Evolutionary conservation across 495 filamentous ascomycete genomes (phyloP).

Genomic region (Mycothermus thermophilus): DNA sequence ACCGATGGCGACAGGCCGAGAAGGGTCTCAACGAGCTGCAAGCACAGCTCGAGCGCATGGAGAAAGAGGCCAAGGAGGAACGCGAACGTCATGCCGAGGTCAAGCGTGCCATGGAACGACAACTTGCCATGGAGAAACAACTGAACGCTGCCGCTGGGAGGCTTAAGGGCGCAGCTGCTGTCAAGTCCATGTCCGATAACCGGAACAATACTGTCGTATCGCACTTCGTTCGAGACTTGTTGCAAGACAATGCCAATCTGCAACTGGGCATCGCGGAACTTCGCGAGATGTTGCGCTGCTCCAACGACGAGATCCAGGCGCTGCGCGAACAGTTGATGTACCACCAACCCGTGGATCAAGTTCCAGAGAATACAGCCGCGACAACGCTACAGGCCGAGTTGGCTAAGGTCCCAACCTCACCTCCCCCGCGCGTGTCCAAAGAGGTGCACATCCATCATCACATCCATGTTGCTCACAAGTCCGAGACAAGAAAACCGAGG

Average conservation of each 20-base stretch:
- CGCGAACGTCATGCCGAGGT: constrained; percentile 69
- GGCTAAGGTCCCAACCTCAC: constrained; percentile 27
- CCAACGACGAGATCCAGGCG: constrained; percentile 85
- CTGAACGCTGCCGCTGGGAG: constrained; percentile 61
- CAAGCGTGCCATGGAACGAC: constrained; percentile 62
- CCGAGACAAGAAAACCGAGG: constrained; percentile 50
- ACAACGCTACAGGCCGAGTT: constrained; percentile 59
- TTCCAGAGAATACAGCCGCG: constrained; percentile 18
- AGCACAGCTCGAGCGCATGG: constrained; percentile 80
- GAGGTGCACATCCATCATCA: constrained; percentile 88
- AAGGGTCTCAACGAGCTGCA: constrained; percentile 55
- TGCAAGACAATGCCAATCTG: constrained; percentile 88
- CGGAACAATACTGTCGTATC: constrained; percentile 52
- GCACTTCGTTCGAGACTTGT: constrained; percentile 86
- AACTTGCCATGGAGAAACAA: constrained; percentile 62
- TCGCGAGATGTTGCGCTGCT: constrained; percentile 76
- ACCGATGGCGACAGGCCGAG: constrained; percentile 76
- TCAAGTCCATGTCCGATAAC: constrained; percentile 42
- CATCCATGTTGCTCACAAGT: constrained; percentile 56
- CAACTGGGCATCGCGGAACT: constrained; percentile 83
- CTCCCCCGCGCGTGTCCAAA: constrained; percentile 37
- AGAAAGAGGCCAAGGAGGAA: constrained; percentile 72
- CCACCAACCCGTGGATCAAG: constrained; percentile 55
- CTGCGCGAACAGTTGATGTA: constrained; percentile 70
- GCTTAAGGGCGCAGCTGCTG: constrained; percentile 63